phyloP scores from a whole-genome alignment of 139 green algal genomes.

The Pseudopediastrum boryanum region DNA sequence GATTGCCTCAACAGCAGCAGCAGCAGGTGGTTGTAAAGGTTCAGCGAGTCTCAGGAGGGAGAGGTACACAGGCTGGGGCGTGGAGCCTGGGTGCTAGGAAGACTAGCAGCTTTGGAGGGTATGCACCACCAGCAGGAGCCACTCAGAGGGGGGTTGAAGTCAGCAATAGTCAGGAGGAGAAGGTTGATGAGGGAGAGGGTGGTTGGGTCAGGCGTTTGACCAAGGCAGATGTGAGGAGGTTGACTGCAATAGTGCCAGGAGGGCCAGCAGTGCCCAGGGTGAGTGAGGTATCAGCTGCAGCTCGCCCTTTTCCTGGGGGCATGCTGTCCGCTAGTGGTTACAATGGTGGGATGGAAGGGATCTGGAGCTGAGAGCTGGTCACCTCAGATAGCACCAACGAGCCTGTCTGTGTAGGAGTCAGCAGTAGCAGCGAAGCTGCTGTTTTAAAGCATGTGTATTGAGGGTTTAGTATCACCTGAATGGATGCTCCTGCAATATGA shows the following conservation, averaged over 20 bases:
- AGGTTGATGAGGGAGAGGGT: constrained; percentile 7
- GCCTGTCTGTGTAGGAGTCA: too few relatives aligned
- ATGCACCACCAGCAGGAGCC: background rate
- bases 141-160: background rate
- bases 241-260: constrained; percentile 25
- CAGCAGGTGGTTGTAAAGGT: too few relatives aligned
- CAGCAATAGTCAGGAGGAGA: constrained; percentile 23
- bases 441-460: too few relatives aligned
- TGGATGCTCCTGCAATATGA: too few relatives aligned
- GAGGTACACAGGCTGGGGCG: too few relatives aligned
- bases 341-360: too few relatives aligned
- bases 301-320: constrained; percentile 6
- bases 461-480: too few relatives aligned
- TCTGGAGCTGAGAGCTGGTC: too few relatives aligned
- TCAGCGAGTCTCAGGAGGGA: too few relatives aligned
- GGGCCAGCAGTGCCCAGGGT: constrained; percentile 14
- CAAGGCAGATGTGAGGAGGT: constrained; percentile 2
- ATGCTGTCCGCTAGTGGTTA: background rate
- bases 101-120: background rate
- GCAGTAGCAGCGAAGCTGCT: too few relatives aligned
- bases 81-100: background rate
- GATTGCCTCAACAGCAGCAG: too few relatives aligned
- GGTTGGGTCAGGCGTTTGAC: constrained; percentile 17
- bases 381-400: too few relatives aligned
- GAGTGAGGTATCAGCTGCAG: constrained; percentile 29